Percentiles rank a stretch among this genome's conserved stretches.
Evolutionary conservation across 1,284 basidiomycete genomes (phyloP).

Genomic region (Leccinum laetum): DNA sequence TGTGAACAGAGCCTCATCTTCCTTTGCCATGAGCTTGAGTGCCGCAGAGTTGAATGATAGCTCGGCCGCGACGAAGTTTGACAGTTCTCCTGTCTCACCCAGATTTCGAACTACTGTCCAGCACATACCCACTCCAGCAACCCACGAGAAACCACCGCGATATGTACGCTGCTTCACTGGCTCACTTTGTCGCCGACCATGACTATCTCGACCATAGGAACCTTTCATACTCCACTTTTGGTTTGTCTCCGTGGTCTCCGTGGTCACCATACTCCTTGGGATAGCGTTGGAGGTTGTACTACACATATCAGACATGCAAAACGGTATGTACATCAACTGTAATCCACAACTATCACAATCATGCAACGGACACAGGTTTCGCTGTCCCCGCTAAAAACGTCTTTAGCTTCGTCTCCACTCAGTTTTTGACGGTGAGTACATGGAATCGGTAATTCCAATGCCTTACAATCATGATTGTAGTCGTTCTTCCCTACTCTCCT

Average conservation of each 20-base stretch:
- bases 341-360: background rate
- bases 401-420: conserved; percentile 47
- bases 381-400: conserved; percentile 48
- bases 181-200: background rate
- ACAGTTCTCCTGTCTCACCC: conserved; percentile 14
- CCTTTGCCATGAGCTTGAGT: conserved; percentile 17
- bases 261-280: conserved; percentile 47
- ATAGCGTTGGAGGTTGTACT: conserved; percentile 49
- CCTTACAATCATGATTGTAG: conserved; percentile 31
- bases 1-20: background rate
- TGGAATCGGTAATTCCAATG: background rate
- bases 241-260: conserved; percentile 40
- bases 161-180: conserved; percentile 37
- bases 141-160: conserved; percentile 36
- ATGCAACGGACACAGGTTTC: conserved; percentile 43
- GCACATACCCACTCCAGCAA: conserved; percentile 44
- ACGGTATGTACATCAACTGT: conserved; percentile 37
- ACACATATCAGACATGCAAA: conserved; percentile 38
- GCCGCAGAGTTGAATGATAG: no score
- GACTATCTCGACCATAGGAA: conserved; percentile 36
- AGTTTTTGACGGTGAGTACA: conserved; percentile 53
- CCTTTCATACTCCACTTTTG: conserved; percentile 44
- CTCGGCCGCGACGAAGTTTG: background rate
- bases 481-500: conserved; percentile 58
- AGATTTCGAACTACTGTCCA: conserved; percentile 43